A percentile compares a stretch with the other conserved stretches of the same genome.
These are phyloP conservation scores for Coffea canephora DNA, from an alignment of 257 asterid species.

Conservation along the genomic window DNA sequence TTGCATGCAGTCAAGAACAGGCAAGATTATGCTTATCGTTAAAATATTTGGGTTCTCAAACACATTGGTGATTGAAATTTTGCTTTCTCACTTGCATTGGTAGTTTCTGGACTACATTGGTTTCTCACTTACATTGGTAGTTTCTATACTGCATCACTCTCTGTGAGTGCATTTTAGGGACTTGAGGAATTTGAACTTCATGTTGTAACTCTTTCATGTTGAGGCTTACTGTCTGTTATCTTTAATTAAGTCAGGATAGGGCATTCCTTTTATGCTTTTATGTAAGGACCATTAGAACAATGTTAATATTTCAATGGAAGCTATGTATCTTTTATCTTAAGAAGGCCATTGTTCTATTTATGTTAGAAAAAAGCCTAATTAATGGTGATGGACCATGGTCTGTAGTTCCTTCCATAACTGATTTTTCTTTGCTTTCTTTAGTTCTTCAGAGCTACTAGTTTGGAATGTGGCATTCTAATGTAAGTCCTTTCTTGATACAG, in stretches of 20 bases:
- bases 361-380: too few species aligned
- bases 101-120: not conserved
- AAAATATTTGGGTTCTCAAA: not conserved
- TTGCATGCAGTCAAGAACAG: not conserved
- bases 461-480: not conserved
- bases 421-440: not conserved
- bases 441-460: not conserved
- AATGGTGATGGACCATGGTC: too few species aligned
- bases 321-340: too few species aligned
- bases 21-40: constrained; percentile 1
- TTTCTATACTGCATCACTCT: not conserved
- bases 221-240: not conserved
- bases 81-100: not conserved
- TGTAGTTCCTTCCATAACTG: too few species aligned
- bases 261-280: too few species aligned
- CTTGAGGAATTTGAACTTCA: not conserved
- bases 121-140: not conserved
- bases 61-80: too few species aligned
- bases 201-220: not conserved
- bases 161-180: not conserved
- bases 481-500: not conserved
- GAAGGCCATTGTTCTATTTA: too few species aligned
- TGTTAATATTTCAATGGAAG: too few species aligned
- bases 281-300: too few species aligned
- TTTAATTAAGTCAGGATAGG: not conserved